Evolutionary conservation across 306 rosid species (phyloP).

Genomic region (Begonia fuchsioides): DNA sequence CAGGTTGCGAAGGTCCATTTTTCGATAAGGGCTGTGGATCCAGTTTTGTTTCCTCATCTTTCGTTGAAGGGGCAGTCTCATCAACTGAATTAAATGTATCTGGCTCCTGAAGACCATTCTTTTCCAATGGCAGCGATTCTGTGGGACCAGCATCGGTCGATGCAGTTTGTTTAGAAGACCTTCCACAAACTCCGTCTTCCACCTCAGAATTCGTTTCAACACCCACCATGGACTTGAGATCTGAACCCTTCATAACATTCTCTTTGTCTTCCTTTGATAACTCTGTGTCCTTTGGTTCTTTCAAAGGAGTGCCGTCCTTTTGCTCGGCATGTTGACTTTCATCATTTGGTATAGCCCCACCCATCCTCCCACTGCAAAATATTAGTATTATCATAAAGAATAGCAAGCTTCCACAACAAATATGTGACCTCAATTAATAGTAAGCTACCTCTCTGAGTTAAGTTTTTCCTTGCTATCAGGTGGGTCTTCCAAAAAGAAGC

Average conservation of each 20-base stretch:
- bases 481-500: conserved; percentile 71
- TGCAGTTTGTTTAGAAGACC: conserved; percentile 22
- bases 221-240: conserved; percentile 27
- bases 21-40: conserved; percentile 18
- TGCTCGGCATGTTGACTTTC: conserved; percentile 26
- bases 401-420: conserved; percentile 9
- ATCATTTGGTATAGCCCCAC: conserved; percentile 29
- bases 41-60: conserved; percentile 17
- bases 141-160: conserved; percentile 24
- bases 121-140: conserved; percentile 25
- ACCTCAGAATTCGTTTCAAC: conserved; percentile 25
- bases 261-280: conserved; percentile 24
- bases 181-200: conserved; percentile 19
- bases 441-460: conserved; percentile 41
- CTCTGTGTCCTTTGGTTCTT: conserved; percentile 27
- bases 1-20: conserved; percentile 9
- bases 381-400: conserved; percentile 15
- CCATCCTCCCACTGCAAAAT: conserved; percentile 20
- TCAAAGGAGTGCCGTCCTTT: conserved; percentile 17
- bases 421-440: background rate
- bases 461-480: conserved; percentile 37
- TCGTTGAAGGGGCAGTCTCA: conserved; percentile 20
- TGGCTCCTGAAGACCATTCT: conserved; percentile 28
- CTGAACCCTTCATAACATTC: conserved; percentile 18
- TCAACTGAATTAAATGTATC: conserved; percentile 18